A percentile compares a stretch with the other conserved stretches of the same genome.
These are phyloP conservation scores for Medakamo hakoo DNA, from an alignment of 139 green algal species.

Conservation along the genomic window DNA sequence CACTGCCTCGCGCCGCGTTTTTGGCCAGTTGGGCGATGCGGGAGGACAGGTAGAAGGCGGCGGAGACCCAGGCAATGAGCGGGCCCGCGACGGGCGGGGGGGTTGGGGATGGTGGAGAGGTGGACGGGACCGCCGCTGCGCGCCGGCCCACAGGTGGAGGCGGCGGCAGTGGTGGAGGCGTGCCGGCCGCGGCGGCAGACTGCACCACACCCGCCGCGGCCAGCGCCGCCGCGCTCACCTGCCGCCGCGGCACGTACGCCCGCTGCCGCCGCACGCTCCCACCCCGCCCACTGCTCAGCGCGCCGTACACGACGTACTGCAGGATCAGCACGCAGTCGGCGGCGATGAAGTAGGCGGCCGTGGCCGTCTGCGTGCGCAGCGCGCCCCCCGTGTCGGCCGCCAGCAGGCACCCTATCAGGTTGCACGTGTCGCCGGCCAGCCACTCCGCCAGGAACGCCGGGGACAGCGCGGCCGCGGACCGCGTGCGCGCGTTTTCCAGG, in stretches of 20 bases:
- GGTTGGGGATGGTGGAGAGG: not conserved
- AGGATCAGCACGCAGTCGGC: constrained; percentile 40
- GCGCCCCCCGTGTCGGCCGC: constrained; percentile 72
- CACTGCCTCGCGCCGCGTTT: constrained; percentile 40
- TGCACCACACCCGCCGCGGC: not conserved
- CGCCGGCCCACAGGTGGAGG: not conserved
- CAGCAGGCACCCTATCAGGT: constrained; percentile 68
- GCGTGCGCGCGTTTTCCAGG: constrained; percentile 53
- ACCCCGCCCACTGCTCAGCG: constrained; percentile 7
- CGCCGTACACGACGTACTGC: constrained; percentile 55
- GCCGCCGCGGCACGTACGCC: constrained; percentile 7
- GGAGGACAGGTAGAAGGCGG: constrained; percentile 60
- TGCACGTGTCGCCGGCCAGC: constrained; percentile 53
- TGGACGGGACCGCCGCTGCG: not conserved
- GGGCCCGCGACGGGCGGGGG: constrained; percentile 17
- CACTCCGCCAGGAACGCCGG: constrained; percentile 77
- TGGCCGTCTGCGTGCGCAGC: constrained; percentile 52
- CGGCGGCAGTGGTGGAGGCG: constrained; percentile 5
- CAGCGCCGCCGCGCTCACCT: constrained; percentile 7
- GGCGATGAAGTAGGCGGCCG: constrained; percentile 16
- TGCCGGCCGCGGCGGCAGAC: constrained; percentile 4
- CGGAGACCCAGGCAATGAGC: constrained; percentile 45
- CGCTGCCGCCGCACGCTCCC: constrained; percentile 20
- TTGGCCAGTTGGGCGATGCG: constrained; percentile 66
- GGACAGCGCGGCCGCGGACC: constrained; percentile 58